Base-by-base conservation (phyloP, 2,329 filamentous ascomycete genomes). In the Cladosporium sp. region DNA sequence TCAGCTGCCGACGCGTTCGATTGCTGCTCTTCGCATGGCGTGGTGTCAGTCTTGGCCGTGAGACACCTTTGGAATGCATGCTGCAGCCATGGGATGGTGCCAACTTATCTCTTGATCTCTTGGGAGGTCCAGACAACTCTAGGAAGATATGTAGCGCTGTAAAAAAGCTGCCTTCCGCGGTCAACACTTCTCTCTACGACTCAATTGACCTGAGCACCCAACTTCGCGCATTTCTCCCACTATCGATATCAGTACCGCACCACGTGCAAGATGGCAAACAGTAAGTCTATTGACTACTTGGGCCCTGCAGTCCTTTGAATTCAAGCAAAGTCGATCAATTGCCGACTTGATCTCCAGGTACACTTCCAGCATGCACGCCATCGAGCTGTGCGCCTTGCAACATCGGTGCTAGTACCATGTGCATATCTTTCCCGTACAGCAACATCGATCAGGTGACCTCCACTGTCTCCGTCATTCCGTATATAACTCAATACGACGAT, bases 371-470 rank as follows among this genome's bases (percentile, higher is more conserved):
- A 30, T 64, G 61, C 61, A 32, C 36, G 18, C 18, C 34, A 24
- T 30, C 61, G 30, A 54, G 32, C 36, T 64, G 61, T 24, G 61
- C 61, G 14, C 61, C 61, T 6, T 64, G 61, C 38, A 55, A 64
- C 18, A 64, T 64, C 10, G 51, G 30, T 8, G 61, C 61, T n/a
- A 44, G 21, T 6, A 59, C 57, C 32, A 59, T 59, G 57, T 59
- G 57, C 57, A 44, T 59, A 7, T 59, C 57, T 2, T 59, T 59
- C 51, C 61, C 61, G 0, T 64, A 64, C 18, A n/a, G 10, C 15
- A 32, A 15, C 18, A 47, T 64, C 51, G 51, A 44, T 1, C 32
- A 64, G 6, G 36, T 44, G 11, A 54, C 61, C 1, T 55, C 32
- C 26, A 64, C 61, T 21, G 38, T 64, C 21, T 64, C 61, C 7